Conservation (phyloP, 768 basidiomycete genomes). For the Mycena pura region DNA sequence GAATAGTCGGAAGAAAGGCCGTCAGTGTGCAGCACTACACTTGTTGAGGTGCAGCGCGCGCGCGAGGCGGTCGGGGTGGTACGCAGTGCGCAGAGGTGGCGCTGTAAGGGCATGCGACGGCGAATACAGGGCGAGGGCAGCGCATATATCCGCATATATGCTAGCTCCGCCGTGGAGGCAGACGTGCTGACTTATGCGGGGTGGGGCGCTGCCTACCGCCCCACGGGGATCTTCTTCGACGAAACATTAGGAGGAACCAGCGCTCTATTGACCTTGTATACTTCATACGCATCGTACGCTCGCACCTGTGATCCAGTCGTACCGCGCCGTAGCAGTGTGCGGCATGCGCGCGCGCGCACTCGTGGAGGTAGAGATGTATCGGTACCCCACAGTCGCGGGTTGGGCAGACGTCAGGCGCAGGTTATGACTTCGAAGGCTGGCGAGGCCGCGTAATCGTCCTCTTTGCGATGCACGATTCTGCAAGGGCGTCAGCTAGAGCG, state of each 20-base stretch:
- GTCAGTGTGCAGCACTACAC: no score
- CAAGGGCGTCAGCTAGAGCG: no score
- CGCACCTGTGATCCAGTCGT: no score
- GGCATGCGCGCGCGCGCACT: no score
- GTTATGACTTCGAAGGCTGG: no score
- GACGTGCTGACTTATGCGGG: slow-evolving; percentile 40
- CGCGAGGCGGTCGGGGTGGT: slow-evolving; percentile 49
- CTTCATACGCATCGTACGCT: slow-evolving; percentile 27
- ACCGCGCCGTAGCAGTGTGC: no score
- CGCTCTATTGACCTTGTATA: slow-evolving; percentile 31
- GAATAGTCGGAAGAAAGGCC: slow-evolving; percentile 51
- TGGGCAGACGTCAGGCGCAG: no score
- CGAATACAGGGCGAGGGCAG: slow-evolving; percentile 58
- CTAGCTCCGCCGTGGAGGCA: slow-evolving; percentile 27
- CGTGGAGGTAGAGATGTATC: no score
- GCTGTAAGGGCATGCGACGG: slow-evolving; percentile 61
- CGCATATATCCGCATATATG: no score
- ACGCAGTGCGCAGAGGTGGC: slow-evolving; percentile 57
- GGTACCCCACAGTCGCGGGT: no score
- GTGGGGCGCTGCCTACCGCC: slow-evolving; percentile 38
- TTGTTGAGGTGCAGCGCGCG: slow-evolving; percentile 53
- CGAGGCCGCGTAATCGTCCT: no score
- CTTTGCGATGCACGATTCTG: no score
- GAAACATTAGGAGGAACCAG: slow-evolving; percentile 33
- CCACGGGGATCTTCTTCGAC: slow-evolving; percentile 46